Base-by-base conservation (phyloP, 1,139 yeast species). In the Pichia sp. region DNA sequence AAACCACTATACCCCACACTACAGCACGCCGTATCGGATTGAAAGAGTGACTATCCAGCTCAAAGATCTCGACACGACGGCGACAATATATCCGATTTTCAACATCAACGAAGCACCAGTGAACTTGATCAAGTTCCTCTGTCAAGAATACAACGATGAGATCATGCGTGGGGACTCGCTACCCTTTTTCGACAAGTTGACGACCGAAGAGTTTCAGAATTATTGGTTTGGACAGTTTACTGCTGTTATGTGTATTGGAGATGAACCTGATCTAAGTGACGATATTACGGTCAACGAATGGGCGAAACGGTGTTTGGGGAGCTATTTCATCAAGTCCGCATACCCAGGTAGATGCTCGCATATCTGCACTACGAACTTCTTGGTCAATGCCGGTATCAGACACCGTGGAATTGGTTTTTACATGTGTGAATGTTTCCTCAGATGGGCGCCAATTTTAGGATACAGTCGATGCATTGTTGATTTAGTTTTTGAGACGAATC, bases 101-200 rank as follows among this genome's bases (percentile, higher is more conserved):
- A 75, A 80, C 22, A 73, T 82, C 0, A 78, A 75, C 22, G 64
- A 68, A 40, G 70, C 93, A 15, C 98, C 98, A 0, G 78, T 79
- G 3, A 94, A 90, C 0, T 71, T 93, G 22, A 66, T 89, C 42
- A 85, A 86, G 20, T 90, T 91, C 61, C 65, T 93, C 36, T 82
- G 94, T 56, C 97, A 90, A 61, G 98, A 93, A 69, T 85, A 87
- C 68, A 93, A 93, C 64, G 85, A 86, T 82, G 99, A 93, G 63
- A 81, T 93, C 33, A 93, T 85, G 53, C 74, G 89, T 39, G 97
- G 98, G 24, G 94, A 87, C 53, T 85, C 96, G 5, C 81, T 81
- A 60, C 91, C 97, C 2, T 85, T 86, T 61, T 83, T 86, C 57
- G 95, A 89, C 54, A 81, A 88, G 2, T 69, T 91, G 42, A 79